Conservation (phyloP, 495 filamentous ascomycete species). For the Podospora pseudocomata region DNA sequence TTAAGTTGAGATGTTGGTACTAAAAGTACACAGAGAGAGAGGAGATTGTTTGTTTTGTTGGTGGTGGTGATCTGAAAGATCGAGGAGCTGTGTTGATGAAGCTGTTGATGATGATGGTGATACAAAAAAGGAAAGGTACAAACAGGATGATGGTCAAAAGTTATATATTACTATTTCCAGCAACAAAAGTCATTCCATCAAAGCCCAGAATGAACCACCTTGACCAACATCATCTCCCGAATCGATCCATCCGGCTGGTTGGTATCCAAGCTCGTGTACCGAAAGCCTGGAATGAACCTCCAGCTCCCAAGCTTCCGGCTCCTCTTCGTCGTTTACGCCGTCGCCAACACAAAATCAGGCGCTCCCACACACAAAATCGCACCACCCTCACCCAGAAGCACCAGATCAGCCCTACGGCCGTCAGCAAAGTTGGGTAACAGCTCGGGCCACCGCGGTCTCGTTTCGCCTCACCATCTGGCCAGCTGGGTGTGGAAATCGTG, state of each 20-base stretch:
- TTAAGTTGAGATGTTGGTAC: background rate
- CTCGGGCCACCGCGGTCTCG: background rate
- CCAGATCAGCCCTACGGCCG: background rate
- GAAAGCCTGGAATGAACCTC: background rate
- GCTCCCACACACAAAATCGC: background rate
- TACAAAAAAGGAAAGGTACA: background rate
- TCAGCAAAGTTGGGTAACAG: background rate
- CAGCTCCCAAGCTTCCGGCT: background rate
- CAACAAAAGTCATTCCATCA: background rate
- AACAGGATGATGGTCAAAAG: background rate
- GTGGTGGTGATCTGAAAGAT: background rate
- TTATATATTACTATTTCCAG: constrained; percentile 2
- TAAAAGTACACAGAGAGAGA: background rate
- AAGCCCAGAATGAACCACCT: background rate
- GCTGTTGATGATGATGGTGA: constrained; percentile 1
- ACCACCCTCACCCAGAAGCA: background rate
- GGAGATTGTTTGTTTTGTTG: background rate
- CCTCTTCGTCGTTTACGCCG: background rate
- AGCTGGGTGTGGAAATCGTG: constrained; percentile 1
- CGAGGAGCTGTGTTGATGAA: background rate
- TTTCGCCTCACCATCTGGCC: background rate
- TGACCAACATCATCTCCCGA: background rate
- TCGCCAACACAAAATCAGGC: background rate
- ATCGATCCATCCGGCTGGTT: background rate
- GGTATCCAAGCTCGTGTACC: background rate